A percentile compares a stretch with the other conserved stretches of the same genome.
Conservation (phyloP, 2,329 filamentous ascomycete species). For the Lasiodiplodia hormozganensis region DNA sequence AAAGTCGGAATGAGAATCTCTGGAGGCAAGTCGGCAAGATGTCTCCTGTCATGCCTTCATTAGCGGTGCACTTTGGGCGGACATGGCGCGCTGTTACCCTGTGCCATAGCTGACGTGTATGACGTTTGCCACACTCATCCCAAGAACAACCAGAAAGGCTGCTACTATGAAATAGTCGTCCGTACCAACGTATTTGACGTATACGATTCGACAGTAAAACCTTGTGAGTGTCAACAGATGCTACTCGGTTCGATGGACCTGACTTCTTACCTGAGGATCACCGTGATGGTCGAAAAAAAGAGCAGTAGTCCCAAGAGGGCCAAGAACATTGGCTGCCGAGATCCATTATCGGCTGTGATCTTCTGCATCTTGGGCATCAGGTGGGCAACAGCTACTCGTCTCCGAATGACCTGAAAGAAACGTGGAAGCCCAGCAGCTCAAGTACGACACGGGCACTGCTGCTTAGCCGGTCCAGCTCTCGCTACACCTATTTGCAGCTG, state of each 20-base stretch:
- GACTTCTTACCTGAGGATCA: conserved; percentile 27
- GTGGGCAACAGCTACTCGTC: background rate
- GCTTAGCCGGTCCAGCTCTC: background rate
- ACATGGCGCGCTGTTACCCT: conserved; percentile 20
- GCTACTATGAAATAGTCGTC: conserved; percentile 36
- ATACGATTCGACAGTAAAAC: conserved; percentile 31
- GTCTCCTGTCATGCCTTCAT: conserved; percentile 28
- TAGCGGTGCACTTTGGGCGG: background rate
- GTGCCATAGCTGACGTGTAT: conserved; percentile 33
- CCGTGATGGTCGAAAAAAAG: conserved; percentile 30
- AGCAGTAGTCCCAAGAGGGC: conserved; percentile 32
- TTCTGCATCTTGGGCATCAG: conserved; percentile 25
- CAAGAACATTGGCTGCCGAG: conserved; percentile 36
- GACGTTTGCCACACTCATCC: conserved; percentile 30
- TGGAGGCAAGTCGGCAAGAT: conserved; percentile 31
- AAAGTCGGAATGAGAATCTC: conserved; percentile 34
- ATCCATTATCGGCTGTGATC: conserved; percentile 33
- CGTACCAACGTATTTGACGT: conserved; percentile 31
- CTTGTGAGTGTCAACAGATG: background rate
- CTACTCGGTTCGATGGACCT: background rate
- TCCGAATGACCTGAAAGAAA: background rate
- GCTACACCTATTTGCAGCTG: background rate
- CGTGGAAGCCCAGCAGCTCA: background rate
- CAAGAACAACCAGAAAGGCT: conserved; percentile 29
- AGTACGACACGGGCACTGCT: background rate